A percentile compares a stretch with the other conserved stretches of the same genome.
These are phyloP conservation scores for Rhynchospora breviuscula DNA, from an alignment of 176 grass and related monocot species.

Conservation along the genomic window DNA sequence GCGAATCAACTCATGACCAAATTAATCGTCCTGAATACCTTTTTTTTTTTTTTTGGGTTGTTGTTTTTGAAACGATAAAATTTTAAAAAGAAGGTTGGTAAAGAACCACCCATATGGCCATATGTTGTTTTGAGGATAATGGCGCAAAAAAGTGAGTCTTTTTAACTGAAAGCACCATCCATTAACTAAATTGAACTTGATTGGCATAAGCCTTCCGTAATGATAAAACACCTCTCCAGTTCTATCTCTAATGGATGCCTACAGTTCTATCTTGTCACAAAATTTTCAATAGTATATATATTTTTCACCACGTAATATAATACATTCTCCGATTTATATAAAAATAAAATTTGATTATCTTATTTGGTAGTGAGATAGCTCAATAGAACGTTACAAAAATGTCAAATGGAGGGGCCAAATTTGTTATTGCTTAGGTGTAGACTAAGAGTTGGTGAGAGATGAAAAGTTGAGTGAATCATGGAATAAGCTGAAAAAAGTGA, in stretches of 20 bases:
- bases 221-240: background rate
- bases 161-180: conserved; percentile 13
- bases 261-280: background rate
- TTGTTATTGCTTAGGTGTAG: background rate
- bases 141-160: background rate
- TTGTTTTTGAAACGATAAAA: background rate
- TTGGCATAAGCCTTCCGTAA: background rate
- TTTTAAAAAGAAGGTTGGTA: background rate
- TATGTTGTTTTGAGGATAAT: background rate
- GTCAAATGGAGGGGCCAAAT: background rate
- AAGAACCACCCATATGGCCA: background rate
- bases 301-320: background rate
- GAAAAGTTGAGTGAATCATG: background rate
- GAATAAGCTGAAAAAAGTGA: background rate
- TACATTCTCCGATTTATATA: background rate
- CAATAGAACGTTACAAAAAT: background rate
- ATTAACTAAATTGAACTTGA: conserved; percentile 8
- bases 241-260: background rate
- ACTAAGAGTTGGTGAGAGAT: background rate
- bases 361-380: background rate
- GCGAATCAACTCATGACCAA: too few species aligned
- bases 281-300: background rate
- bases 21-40: background rate
- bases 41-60: background rate
- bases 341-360: background rate